Conservation (phyloP, 768 basidiomycete genomes). For the Phylloporus rhodoxanthus region DNA sequence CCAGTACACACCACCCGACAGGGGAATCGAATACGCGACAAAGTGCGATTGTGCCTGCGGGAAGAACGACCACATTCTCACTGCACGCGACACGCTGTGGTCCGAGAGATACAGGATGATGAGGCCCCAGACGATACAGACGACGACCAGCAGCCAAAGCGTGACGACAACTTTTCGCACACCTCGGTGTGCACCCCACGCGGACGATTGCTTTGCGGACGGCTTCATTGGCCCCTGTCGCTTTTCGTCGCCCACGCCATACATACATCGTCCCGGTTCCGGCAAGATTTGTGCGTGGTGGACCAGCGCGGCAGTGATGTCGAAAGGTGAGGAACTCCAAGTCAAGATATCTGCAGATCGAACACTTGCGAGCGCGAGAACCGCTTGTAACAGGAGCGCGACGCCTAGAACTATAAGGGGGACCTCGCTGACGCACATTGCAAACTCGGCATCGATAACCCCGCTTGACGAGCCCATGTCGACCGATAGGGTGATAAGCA, state of each 20-base stretch:
- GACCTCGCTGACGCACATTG: conserved; percentile 19
- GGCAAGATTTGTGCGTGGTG: conserved; percentile 21
- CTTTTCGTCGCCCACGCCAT: conserved; percentile 9
- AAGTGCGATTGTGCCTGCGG: conserved; percentile 16
- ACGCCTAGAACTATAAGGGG: conserved; percentile 28
- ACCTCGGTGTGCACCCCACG: conserved; percentile 24
- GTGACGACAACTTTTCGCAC: conserved; percentile 19
- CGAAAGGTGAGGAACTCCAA: conserved; percentile 31
- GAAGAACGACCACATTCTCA: conserved; percentile 25
- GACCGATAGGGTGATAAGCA: conserved; percentile 20
- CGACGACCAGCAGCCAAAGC: conserved; percentile 21
- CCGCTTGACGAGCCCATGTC: conserved; percentile 14
- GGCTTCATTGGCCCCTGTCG: conserved; percentile 13
- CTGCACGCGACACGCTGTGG: not conserved
- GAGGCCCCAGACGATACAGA: conserved; percentile 22
- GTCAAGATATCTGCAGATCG: conserved; percentile 23
- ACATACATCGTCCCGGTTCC: conserved; percentile 23
- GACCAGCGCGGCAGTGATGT: conserved; percentile 27
- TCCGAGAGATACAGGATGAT: conserved; percentile 5
- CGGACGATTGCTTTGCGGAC: conserved; percentile 18
- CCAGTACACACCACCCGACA: conserved; percentile 13
- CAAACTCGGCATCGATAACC: not conserved
- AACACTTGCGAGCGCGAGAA: conserved; percentile 21
- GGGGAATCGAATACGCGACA: conserved; percentile 20
- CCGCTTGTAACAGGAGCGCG: conserved; percentile 18